Evolutionary conservation across 2,329 filamentous ascomycete species (phyloP).

Genomic region (Incumbomyces lentus): DNA sequence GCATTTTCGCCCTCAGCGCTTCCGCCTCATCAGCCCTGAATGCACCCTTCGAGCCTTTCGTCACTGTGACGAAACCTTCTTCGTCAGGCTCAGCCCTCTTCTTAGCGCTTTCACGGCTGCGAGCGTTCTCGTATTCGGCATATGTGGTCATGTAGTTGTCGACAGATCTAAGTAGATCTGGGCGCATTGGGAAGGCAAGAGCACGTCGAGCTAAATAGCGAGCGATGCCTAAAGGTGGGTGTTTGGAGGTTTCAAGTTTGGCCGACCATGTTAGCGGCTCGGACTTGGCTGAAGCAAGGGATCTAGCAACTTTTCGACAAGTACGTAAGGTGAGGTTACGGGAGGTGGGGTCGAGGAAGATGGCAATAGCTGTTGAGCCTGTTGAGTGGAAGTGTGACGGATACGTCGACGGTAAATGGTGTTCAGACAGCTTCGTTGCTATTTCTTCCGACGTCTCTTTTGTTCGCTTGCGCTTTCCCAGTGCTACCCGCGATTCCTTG

Average conservation of each 20-base stretch:
- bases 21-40: constrained; percentile 61
- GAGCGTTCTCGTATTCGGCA: constrained; percentile 53
- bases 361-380: constrained; percentile 67
- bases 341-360: constrained; percentile 74
- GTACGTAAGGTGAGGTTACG: constrained; percentile 68
- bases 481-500: constrained; percentile 13
- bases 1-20: constrained; percentile 45
- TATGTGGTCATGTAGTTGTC: constrained; percentile 84
- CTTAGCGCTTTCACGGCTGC: constrained; percentile 51
- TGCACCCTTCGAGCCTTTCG: constrained; percentile 63
- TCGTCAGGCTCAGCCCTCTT: constrained; percentile 75
- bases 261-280: constrained; percentile 57
- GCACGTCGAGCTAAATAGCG: constrained; percentile 55
- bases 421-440: constrained; percentile 47
- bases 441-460: constrained; percentile 35
- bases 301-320: constrained; percentile 50
- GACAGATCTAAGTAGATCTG: constrained; percentile 58
- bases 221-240: constrained; percentile 45
- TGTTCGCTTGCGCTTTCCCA: constrained; percentile 46
- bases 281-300: constrained; percentile 31
- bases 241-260: constrained; percentile 43
- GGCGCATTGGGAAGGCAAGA: constrained; percentile 59
- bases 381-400: constrained; percentile 58
- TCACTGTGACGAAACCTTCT: constrained; percentile 91
- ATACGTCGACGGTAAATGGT: constrained; percentile 62